Evolutionary conservation across 2,329 filamentous ascomycete species (phyloP), one percentile per base, ranked within the genome.

Genomic region (Hypomyces rosellus): DNA sequence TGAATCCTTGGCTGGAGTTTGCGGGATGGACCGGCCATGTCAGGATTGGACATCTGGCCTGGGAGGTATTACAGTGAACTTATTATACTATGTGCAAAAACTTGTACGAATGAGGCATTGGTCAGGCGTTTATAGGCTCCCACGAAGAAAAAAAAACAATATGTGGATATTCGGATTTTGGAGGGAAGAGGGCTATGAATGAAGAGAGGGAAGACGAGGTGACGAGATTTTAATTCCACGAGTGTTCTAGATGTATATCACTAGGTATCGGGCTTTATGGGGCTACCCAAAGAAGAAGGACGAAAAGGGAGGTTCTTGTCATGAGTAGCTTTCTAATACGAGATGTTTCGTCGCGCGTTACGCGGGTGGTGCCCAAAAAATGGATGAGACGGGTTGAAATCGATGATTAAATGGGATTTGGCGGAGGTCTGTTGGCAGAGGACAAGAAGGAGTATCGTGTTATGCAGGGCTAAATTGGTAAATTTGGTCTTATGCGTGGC

Each of bases 91-190:
- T 30, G 25, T 30, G 25, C 25, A 30, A 42, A 34, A 49, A 41
- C 22, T 22, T 46, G 50, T 49, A 42, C 42, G 50, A 37, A 49
- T 5, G 50, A 37, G 46, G 42, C 46, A 45, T 46, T 25, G 37
- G 49, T 43, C 49, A 46, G 50, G 50, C 50, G 20, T 49, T 49
- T 49, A 42, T 45, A 41, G 15, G 33, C 42, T 49, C 41, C 46
- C 25, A 37, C 18, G 25, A 44, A 20, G 37, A 52, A 42, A 22
- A 40, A 14, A 38, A 46, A 15, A 45, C 39, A 20, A 42, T 15
- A 37, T 14, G 42, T 30, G 38, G 50, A 46, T 46, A 52, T 45
- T 42, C 40, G 34, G 45, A 15, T 20, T 11, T n/a, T 15, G 9
- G 16, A 36, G 40, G 39, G 36, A 34, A 40, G 25, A 36, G 34